These are phyloP conservation scores for Hibiscus syriacus DNA, from an alignment of 345 rosid species.

Conservation along the genomic window DNA sequence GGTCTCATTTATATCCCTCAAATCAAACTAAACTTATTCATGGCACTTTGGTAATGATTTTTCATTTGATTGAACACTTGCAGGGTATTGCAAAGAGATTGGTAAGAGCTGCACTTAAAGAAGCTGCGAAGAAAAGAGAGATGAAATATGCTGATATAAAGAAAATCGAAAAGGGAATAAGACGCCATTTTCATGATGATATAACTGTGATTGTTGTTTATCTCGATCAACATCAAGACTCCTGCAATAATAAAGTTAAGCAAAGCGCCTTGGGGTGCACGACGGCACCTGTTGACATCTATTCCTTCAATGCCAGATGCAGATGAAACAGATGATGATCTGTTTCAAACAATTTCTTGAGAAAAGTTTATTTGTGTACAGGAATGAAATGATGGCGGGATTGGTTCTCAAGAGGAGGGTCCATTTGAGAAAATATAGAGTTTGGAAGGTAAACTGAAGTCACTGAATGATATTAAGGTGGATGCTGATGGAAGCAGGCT, in stretches of 20 bases:
- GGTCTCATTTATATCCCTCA: no score
- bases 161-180: slow-evolving; percentile 47
- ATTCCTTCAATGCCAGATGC: slow-evolving; percentile 49
- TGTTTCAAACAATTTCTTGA: slow-evolving; percentile 17
- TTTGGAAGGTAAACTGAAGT: slow-evolving; percentile 11
- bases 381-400: neutral
- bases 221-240: slow-evolving; percentile 49
- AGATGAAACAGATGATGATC: slow-evolving; percentile 35
- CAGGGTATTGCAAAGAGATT: slow-evolving; percentile 67
- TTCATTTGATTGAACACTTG: neutral
- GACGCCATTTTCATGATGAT: slow-evolving; percentile 75
- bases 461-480: neutral
- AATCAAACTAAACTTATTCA: no score
- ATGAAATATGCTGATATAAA: slow-evolving; percentile 50
- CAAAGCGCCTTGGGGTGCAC: slow-evolving; percentile 37
- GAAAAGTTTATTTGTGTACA: neutral
- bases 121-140: slow-evolving; percentile 68
- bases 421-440: neutral
- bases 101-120: slow-evolving; percentile 60
- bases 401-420: neutral
- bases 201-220: slow-evolving; percentile 63
- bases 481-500: slow-evolving; percentile 17
- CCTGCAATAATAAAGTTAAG: slow-evolving; percentile 20
- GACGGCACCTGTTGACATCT: slow-evolving; percentile 66
- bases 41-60: neutral